Conservation (phyloP, 202 grass and related monocot species). For the Schoenoplectus tabernaemontani region DNA sequence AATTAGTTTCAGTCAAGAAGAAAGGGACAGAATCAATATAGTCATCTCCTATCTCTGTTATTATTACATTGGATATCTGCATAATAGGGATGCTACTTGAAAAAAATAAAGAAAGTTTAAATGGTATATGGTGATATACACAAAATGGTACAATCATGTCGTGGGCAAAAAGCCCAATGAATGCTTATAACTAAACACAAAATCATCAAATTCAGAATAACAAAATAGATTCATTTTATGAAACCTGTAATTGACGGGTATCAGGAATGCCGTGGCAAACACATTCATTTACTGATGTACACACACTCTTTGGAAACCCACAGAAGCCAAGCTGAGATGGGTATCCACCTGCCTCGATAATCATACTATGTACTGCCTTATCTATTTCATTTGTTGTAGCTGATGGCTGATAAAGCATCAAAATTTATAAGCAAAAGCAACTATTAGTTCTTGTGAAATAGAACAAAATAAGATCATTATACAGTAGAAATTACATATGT, state of each 20-base stretch:
- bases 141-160: not conserved
- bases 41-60: not conserved
- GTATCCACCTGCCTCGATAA: constrained; percentile 65
- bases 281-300: constrained; percentile 82
- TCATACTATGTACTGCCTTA: constrained; percentile 57
- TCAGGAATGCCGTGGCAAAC: constrained; percentile 64
- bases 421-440: not conserved
- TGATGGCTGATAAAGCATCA: constrained; percentile 38
- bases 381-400: constrained; percentile 81
- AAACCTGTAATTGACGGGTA: constrained; percentile 82
- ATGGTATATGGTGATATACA: not conserved
- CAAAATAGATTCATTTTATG: constrained; percentile 21
- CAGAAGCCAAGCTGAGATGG: constrained; percentile 66
- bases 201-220: not conserved
- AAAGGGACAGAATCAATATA: not conserved
- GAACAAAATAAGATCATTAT: constrained; percentile 4
- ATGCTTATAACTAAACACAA: not conserved
- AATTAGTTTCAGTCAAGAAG: not conserved
- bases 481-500: not conserved
- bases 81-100: not conserved
- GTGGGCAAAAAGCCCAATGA: not conserved
- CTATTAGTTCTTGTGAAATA: not conserved
- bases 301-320: constrained; percentile 73
- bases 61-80: not conserved
- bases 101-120: not conserved